These are phyloP conservation scores for Ophiostoma novo-ulmi DNA, from an alignment of 2,329 filamentous ascomycete genomes.

Conservation along the genomic window DNA sequence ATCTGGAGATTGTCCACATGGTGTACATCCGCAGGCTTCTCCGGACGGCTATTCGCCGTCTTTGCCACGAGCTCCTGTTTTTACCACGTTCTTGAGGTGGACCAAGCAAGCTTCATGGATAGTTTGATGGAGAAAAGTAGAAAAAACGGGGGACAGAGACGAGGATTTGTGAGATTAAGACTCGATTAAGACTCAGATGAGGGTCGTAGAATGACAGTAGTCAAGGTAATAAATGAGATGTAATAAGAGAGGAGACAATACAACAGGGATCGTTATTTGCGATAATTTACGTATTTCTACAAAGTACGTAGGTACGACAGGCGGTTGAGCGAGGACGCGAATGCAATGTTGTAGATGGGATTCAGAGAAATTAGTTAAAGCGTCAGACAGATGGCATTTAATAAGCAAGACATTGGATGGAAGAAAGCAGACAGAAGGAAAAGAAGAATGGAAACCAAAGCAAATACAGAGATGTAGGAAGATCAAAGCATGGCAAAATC, in stretches of 20 bases:
- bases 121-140: slow-evolving; percentile 7
- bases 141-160: not conserved
- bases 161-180: not conserved
- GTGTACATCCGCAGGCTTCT: slow-evolving; percentile 8
- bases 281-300: not conserved
- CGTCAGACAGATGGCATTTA: too few relatives aligned
- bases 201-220: slow-evolving; percentile 1
- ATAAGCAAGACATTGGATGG: too few relatives aligned
- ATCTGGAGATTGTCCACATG: not conserved
- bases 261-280: not conserved
- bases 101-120: not conserved
- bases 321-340: not conserved
- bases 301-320: too few relatives aligned
- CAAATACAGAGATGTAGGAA: too few relatives aligned
- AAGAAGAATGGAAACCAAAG: not conserved
- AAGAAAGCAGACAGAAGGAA: not conserved
- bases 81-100: slow-evolving; percentile 12
- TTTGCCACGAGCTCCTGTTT: not conserved
- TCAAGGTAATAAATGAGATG: not conserved
- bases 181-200: not conserved
- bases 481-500: too few relatives aligned
- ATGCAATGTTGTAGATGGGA: too few relatives aligned
- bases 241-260: not conserved
- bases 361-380: not conserved
- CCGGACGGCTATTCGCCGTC: slow-evolving; percentile 11